phyloP scores from a whole-genome alignment of 2,329 filamentous ascomycete species.

The Bimuria novae-zelandiae region DNA sequence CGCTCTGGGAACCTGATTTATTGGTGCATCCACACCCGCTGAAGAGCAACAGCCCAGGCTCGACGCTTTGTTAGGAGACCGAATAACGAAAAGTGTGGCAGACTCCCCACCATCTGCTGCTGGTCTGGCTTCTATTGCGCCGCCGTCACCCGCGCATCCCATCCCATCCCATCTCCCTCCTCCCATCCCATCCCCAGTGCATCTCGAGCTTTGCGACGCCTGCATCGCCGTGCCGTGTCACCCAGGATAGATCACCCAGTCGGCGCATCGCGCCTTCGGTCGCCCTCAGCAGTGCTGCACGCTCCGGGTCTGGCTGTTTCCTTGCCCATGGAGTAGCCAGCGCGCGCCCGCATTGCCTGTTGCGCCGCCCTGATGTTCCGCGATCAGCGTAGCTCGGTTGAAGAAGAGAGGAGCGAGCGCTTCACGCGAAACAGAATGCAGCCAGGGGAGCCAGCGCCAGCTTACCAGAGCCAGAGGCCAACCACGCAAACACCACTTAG shows the following conservation, averaged over 20 bases:
- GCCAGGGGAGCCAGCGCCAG: slow-evolving; percentile 40
- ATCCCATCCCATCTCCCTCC: not conserved
- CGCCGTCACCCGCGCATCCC: slow-evolving; percentile 7
- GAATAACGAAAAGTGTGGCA: slow-evolving; percentile 3
- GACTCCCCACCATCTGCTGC: slow-evolving; percentile 7
- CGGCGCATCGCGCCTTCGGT: slow-evolving; percentile 19
- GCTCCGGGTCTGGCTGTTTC: slow-evolving; percentile 8
- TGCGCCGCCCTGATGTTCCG: slow-evolving; percentile 30
- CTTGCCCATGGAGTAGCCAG: slow-evolving; percentile 11
- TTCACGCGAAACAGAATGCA: slow-evolving; percentile 39
- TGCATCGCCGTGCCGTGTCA: slow-evolving; percentile 9
- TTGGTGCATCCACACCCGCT: slow-evolving; percentile 16
- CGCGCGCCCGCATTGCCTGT: not conserved
- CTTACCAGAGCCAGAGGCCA: slow-evolving; percentile 42
- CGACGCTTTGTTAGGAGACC: slow-evolving; percentile 21
- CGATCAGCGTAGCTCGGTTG: slow-evolving; percentile 36
- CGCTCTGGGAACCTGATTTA: slow-evolving; percentile 1
- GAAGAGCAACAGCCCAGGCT: slow-evolving; percentile 19
- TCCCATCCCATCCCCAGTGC: not conserved
- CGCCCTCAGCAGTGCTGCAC: slow-evolving; percentile 1
- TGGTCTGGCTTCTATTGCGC: not conserved
- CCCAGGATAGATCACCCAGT: not conserved
- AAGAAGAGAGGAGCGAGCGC: slow-evolving; percentile 30
- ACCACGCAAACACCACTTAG: slow-evolving; percentile 40
- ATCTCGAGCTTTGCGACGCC: not conserved